These are phyloP conservation scores for Canavalia gladiata DNA, from an alignment of 306 rosid genomes.

Conservation along the genomic window DNA sequence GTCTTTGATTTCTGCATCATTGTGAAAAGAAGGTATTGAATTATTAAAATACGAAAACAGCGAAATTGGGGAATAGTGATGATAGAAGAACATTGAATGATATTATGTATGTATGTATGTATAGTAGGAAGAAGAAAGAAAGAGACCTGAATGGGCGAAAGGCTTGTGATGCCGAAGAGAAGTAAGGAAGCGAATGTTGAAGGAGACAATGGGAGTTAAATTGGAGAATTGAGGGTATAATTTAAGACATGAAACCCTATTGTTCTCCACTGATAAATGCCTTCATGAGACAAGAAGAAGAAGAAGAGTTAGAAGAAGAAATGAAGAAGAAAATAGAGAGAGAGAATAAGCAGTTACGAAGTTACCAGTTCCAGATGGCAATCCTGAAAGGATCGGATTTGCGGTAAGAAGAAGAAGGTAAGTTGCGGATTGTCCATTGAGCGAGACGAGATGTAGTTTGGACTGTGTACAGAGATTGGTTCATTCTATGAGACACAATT, in stretches of 20 bases:
- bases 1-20: constrained; percentile 72
- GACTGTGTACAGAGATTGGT: constrained; percentile 81
- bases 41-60: too few species aligned
- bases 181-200: constrained; percentile 70
- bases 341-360: background rate
- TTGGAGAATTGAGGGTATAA: constrained; percentile 81
- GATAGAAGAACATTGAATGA: too few species aligned
- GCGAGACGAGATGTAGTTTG: constrained; percentile 90
- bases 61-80: too few species aligned
- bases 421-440: constrained; percentile 94
- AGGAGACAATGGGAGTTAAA: constrained; percentile 90
- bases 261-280: constrained; percentile 92
- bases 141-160: constrained; percentile 78
- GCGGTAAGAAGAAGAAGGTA: constrained; percentile 84
- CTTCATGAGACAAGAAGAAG: constrained; percentile 58
- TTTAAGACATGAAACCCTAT: constrained; percentile 71
- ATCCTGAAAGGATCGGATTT: constrained; percentile 94
- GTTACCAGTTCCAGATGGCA: constrained; percentile 90
- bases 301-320: background rate
- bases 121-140: background rate
- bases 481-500: constrained; percentile 73
- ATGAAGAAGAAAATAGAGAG: background rate
- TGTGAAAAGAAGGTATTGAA: background rate
- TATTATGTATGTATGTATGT: too few species aligned
- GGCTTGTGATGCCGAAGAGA: constrained; percentile 79